These are phyloP conservation scores for Avena atlantica DNA, from an alignment of 176 grass and related monocot species.

Conservation along the genomic window DNA sequence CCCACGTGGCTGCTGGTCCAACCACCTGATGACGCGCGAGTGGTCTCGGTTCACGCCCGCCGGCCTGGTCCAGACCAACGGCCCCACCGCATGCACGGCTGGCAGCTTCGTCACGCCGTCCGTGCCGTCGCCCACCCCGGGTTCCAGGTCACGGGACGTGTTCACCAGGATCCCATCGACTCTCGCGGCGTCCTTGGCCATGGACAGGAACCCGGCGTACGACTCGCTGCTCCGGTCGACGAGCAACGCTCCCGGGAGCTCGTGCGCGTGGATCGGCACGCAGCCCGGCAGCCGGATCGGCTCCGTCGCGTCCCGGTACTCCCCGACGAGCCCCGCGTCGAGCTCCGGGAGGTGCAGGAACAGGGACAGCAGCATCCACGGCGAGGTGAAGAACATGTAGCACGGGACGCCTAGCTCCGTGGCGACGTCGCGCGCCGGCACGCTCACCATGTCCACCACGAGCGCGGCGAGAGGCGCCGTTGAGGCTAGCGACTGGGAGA, in stretches of 20 bases:
- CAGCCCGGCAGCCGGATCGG: constrained; percentile 70
- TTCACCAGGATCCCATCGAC: constrained; percentile 70
- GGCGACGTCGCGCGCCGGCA: constrained; percentile 40
- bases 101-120: constrained; percentile 8
- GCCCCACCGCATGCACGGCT: constrained; percentile 55
- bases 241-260: constrained; percentile 40
- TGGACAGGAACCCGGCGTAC: constrained; percentile 58
- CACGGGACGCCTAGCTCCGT: constrained; percentile 35
- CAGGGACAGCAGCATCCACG: constrained; percentile 61
- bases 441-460: constrained; percentile 59
- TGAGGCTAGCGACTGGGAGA: not conserved
- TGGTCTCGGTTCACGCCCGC: not conserved
- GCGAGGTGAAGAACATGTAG: constrained; percentile 70
- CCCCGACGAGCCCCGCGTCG: constrained; percentile 48
- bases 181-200: constrained; percentile 1
- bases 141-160: constrained; percentile 61
- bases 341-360: constrained; percentile 66
- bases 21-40: constrained; percentile 48
- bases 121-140: constrained; percentile 13
- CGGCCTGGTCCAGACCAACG: constrained; percentile 48
- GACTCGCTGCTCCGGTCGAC: constrained; percentile 49
- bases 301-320: constrained; percentile 55
- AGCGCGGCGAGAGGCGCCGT: constrained; percentile 46
- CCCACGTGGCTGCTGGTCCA: constrained; percentile 55
- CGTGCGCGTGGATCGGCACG: constrained; percentile 59